Evolutionary conservation across 495 filamentous ascomycete genomes (phyloP).

Genomic region (Trypethelium eluteriae): DNA sequence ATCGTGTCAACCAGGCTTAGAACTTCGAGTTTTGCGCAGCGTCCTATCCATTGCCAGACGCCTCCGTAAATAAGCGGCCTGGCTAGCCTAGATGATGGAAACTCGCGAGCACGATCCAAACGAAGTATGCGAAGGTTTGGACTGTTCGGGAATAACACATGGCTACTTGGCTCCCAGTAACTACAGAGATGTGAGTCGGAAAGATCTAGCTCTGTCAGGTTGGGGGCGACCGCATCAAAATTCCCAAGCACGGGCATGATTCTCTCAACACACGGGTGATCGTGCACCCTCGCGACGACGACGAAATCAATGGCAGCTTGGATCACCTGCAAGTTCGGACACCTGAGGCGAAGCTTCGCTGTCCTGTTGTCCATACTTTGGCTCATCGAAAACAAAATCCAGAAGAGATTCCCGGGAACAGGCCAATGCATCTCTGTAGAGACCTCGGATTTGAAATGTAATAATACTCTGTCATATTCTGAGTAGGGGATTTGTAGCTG

Average conservation of each 20-base stretch:
- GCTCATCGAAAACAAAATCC: not conserved
- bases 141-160: not conserved
- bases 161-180: not conserved
- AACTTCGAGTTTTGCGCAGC: not conserved
- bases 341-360: not conserved
- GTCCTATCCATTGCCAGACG: not conserved
- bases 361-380: not conserved
- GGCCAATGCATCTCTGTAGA: not conserved
- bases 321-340: not conserved
- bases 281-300: not conserved
- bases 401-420: not conserved
- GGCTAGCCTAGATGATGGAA: not conserved
- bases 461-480: not conserved
- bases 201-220: not conserved
- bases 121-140: constrained; percentile 1
- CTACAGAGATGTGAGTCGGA: not conserved
- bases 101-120: not conserved
- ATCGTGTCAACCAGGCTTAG: not conserved
- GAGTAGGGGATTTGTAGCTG: not conserved
- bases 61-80: not conserved
- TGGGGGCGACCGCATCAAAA: not conserved
- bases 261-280: not conserved
- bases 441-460: not conserved
- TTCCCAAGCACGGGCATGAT: not conserved
- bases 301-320: not conserved